Evolutionary conservation across 208 protist genomes (phyloP).

Genomic region (Blechomonas ayalai): DNA sequence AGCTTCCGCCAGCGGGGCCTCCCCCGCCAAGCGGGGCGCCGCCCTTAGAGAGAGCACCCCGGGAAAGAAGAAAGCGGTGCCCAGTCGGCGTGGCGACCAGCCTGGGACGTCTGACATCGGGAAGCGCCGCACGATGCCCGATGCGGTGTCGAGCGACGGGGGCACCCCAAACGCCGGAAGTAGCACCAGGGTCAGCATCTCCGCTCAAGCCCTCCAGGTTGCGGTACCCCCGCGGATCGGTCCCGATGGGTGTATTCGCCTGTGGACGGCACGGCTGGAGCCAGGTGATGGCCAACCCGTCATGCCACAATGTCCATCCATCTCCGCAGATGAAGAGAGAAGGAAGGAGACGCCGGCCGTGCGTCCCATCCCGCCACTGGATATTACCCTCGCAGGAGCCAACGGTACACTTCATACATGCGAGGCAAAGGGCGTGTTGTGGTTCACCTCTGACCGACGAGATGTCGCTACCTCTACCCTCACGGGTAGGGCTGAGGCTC

Average conservation of each 20-base stretch:
- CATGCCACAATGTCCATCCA: neutral
- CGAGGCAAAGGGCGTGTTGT: slow-evolving; percentile 5
- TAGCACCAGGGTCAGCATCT: neutral
- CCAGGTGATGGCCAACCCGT: neutral
- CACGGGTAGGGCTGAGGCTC: neutral
- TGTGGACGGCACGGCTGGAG: slow-evolving; percentile 9
- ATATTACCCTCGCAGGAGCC: slow-evolving; percentile 12
- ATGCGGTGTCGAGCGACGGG: too few relatives aligned
- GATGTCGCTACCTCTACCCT: neutral
- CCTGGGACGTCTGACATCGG: too few relatives aligned
- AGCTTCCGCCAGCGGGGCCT: too few relatives aligned
- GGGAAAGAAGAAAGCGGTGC: too few relatives aligned
- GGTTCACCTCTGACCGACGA: slow-evolving; percentile 5
- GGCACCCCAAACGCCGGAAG: neutral
- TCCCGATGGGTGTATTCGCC: slow-evolving; percentile 7
- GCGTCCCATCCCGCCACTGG: neutral
- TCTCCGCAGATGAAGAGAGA: neutral
- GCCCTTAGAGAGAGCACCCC: too few relatives aligned
- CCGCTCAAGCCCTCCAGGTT: neutral
- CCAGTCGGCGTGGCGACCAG: too few relatives aligned
- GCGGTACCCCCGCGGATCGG: slow-evolving; percentile 8
- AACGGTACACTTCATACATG: slow-evolving; percentile 17
- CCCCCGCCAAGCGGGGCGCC: too few relatives aligned
- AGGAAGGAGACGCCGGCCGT: neutral
- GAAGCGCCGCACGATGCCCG: too few relatives aligned